Conservation (phyloP, 129 eudicot genomes). For the Calendula officinalis region DNA sequence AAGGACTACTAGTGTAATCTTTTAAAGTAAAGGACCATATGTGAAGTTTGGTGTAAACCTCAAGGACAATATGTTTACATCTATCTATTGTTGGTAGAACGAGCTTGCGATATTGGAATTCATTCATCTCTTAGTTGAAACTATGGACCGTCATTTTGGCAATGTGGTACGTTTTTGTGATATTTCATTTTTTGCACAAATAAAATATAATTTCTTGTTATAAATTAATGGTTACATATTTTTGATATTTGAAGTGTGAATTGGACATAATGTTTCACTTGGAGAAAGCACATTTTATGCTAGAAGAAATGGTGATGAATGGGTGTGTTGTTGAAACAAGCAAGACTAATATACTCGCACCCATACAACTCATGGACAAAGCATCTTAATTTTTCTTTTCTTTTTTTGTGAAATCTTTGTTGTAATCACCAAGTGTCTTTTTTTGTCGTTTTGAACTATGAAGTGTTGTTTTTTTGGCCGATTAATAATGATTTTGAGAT, state of each 20-base stretch:
- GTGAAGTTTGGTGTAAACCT: too few relatives aligned
- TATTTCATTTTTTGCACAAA: background rate
- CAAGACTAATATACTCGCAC: conserved; percentile 74
- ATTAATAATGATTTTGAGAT: conserved; percentile 6
- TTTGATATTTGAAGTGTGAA: conserved; percentile 57
- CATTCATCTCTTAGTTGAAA: conserved; percentile 78
- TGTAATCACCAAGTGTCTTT: background rate
- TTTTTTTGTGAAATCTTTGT: background rate
- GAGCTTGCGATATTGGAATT: conserved; percentile 86
- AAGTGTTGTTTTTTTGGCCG: background rate
- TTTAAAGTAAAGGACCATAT: too few relatives aligned
- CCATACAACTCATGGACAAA: conserved; percentile 91
- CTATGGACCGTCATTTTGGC: conserved; percentile 96
- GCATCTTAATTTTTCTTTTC: conserved; percentile 38
- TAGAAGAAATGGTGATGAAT: conserved; percentile 97
- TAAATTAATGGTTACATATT: background rate
- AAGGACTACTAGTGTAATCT: too few relatives aligned
- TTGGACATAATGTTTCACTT: conserved; percentile 91
- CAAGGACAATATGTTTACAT: background rate
- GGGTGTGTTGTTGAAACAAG: conserved; percentile 90
- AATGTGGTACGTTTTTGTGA: conserved; percentile 60
- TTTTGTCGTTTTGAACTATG: background rate
- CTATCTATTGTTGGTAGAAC: conserved; percentile 32
- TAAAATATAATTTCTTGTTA: too few relatives aligned
- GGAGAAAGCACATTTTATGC: conserved; percentile 96